Evolutionary conservation across 257 asterid genomes (phyloP).

Genomic region (Salvia splendens): DNA sequence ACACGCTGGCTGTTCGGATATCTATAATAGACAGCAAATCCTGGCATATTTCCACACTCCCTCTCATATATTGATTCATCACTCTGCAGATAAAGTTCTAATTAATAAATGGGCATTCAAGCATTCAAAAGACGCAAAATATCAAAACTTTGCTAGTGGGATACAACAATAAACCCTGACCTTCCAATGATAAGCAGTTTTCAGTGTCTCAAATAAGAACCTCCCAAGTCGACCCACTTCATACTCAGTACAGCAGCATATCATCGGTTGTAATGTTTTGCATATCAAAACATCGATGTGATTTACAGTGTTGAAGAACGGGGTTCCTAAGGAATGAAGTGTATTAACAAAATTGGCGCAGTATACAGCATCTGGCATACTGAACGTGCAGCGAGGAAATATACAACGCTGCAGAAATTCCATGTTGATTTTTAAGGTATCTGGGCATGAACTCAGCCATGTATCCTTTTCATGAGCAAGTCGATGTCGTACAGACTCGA

Average conservation of each 20-base stretch:
- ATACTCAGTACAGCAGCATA: constrained; percentile 99
- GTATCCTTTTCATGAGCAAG: constrained; percentile 91
- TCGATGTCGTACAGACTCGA: constrained; percentile 86
- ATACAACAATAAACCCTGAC: constrained; percentile 38
- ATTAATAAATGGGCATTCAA: constrained; percentile 3
- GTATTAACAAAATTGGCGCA: constrained; percentile 94
- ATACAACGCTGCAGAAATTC: constrained; percentile 98
- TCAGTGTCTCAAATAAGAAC: constrained; percentile 88
- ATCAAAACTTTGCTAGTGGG: not conserved
- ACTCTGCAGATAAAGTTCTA: constrained; percentile 50
- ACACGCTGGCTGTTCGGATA: constrained; percentile 98
- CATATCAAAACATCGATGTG: constrained; percentile 97
- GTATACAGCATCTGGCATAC: constrained; percentile 98
- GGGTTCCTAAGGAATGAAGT: constrained; percentile 98
- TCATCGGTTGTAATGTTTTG: constrained; percentile 98
- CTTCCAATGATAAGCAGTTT: constrained; percentile 98
- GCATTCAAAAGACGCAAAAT: constrained; percentile 19
- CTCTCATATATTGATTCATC: constrained; percentile 92
- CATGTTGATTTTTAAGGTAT: constrained; percentile 94
- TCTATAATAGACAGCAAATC: constrained; percentile 96
- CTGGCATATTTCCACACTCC: constrained; percentile 99
- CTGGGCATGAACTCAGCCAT: constrained; percentile 99
- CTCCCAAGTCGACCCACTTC: constrained; percentile 98
- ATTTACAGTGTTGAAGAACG: constrained; percentile 96
- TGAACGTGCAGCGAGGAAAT: constrained; percentile 97